phyloP scores from a whole-genome alignment of 352 stramenopile species.

The Aphanomyces euteiches region DNA sequence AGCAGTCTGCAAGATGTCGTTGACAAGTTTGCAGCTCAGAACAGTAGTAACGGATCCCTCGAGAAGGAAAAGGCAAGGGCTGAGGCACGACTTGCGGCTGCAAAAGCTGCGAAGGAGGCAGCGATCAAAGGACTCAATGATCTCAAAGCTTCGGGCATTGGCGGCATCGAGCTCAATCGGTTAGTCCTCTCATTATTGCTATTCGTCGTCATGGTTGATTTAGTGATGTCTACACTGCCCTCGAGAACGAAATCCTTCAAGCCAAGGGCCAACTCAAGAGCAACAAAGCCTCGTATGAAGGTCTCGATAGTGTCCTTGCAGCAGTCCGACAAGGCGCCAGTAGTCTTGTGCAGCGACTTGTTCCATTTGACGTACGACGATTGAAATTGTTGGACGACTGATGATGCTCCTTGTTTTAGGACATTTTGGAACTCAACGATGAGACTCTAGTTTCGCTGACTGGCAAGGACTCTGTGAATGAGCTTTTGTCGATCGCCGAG shows the following conservation, averaged over 20 bases:
- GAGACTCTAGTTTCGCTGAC: conserved; percentile 5
- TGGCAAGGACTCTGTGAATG: conserved; percentile 30
- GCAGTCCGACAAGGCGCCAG: conserved; percentile 71
- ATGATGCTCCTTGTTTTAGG: background rate
- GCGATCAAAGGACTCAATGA: conserved; percentile 60
- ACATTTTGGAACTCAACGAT: conserved; percentile 27
- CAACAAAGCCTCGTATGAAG: conserved; percentile 72
- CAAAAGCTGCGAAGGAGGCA: conserved; percentile 63
- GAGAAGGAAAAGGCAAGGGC: conserved; percentile 70
- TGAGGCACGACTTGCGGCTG: conserved; percentile 49
- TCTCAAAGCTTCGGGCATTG: conserved; percentile 73
- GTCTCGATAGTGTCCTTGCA: conserved; percentile 68
- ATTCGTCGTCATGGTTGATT: background rate
- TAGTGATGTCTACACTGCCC: conserved; percentile 68
- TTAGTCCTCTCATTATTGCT: background rate
- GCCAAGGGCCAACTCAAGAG: conserved; percentile 66
- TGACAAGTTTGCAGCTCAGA: conserved; percentile 65
- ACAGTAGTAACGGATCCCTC: conserved; percentile 51
- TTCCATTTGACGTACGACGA: conserved; percentile 52
- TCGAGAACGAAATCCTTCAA: conserved; percentile 73
- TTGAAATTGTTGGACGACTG: no score
- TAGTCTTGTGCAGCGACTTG: conserved; percentile 56
- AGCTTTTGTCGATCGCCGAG: conserved; percentile 55
- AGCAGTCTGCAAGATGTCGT: conserved; percentile 53
- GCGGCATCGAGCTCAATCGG: conserved; percentile 70